phyloP scores from a whole-genome alignment of 768 basidiomycete genomes.

The Auricularia sp. region DNA sequence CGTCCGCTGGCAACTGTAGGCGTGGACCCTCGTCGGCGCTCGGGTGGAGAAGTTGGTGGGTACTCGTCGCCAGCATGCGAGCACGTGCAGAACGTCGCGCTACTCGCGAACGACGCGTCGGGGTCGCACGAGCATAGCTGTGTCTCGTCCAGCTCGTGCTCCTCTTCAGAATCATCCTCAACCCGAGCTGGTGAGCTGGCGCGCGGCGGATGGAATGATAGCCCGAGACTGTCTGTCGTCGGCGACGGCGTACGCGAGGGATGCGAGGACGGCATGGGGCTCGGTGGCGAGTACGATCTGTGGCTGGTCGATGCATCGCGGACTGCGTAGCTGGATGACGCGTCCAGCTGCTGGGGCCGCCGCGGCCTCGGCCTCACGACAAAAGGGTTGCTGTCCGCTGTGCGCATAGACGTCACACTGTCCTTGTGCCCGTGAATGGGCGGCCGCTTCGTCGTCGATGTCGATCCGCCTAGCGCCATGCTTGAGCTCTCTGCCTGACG shows the following conservation, averaged over 20 bases:
- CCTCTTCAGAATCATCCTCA: not conserved
- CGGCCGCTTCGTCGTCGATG: too few species aligned
- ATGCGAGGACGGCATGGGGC: not conserved
- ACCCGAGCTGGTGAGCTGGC: not conserved
- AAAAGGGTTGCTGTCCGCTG: too few species aligned
- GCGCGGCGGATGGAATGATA: not conserved
- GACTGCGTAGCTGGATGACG: too few species aligned
- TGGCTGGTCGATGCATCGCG: too few species aligned
- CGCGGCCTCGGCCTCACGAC: not conserved
- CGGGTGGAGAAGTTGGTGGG: conserved; percentile 3
- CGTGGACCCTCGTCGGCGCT: too few species aligned
- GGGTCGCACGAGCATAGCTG: conserved; percentile 5
- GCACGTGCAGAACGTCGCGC: conserved; percentile 16
- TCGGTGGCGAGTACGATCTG: not conserved
- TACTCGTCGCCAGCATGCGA: conserved; percentile 5
- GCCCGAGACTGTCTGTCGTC: not conserved
- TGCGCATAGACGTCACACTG: not conserved
- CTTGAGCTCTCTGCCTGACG: too few species aligned
- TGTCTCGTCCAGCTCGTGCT: not conserved
- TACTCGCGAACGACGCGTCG: conserved; percentile 9
- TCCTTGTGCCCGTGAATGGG: not conserved
- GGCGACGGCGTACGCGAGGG: not conserved
- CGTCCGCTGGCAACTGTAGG: too few species aligned
- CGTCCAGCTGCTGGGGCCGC: not conserved
- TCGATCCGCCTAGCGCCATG: too few species aligned